A percentile compares a stretch with the other conserved stretches of the same genome.
Conservation (phyloP, 257 asterid species). For the Capsicum rhomboideum region DNA sequence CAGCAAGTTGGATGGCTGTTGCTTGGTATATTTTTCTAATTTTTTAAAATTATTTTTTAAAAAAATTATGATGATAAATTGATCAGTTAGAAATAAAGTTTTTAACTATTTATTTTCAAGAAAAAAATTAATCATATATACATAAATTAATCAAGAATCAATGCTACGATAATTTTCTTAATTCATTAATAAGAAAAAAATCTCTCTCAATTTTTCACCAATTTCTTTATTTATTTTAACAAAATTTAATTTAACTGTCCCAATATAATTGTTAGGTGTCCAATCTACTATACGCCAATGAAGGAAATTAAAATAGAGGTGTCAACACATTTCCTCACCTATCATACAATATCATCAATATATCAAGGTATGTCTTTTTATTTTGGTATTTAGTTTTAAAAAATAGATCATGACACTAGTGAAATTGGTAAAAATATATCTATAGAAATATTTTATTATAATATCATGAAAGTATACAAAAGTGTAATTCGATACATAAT, state of each 20-base stretch:
- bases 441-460: neutral
- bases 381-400: neutral
- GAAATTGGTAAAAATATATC: neutral
- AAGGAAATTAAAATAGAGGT: constrained; percentile 3
- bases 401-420: neutral
- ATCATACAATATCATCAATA: neutral
- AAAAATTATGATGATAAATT: neutral
- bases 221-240: neutral
- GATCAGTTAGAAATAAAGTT: neutral
- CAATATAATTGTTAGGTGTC: constrained; percentile 32
- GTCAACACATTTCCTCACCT: neutral
- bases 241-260: neutral
- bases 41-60: neutral
- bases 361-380: neutral
- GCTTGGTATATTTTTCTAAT: neutral
- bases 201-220: too few relatives aligned
- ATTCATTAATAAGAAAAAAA: too few relatives aligned
- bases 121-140: too few relatives aligned
- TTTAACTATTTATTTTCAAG: neutral
- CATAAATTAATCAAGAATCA: too few relatives aligned
- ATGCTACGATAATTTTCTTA: too few relatives aligned
- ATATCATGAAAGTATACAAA: neutral
- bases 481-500: neutral
- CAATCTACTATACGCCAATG: constrained; percentile 63
- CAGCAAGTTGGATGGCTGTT: neutral